A percentile compares a stretch with the other conserved stretches of the same genome.
phyloP scores from a whole-genome alignment of 1,284 basidiomycete species.

The Somion occarium region DNA sequence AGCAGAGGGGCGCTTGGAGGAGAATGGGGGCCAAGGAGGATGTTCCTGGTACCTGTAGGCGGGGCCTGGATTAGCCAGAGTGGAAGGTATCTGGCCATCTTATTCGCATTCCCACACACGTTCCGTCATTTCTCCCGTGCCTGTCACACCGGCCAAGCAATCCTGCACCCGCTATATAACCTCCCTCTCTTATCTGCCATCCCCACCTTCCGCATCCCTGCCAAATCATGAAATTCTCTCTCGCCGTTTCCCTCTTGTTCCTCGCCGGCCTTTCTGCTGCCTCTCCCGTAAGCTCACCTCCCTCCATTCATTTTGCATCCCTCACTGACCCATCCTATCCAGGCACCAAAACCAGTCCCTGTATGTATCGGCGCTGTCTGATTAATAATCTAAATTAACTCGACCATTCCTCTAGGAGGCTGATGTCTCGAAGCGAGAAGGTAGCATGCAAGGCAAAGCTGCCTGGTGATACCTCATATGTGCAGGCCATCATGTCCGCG shows the following conservation, averaged over 20 bases:
- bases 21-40: neutral
- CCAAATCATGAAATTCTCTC: slow-evolving; percentile 22
- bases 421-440: neutral
- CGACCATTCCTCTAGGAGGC: neutral
- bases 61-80: slow-evolving; percentile 1
- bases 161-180: slow-evolving; percentile 6
- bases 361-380: no score
- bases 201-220: slow-evolving; percentile 4
- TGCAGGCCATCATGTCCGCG: no score
- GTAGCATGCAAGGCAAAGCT: no score
- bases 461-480: no score
- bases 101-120: neutral
- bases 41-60: neutral
- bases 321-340: neutral
- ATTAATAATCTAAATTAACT: no score
- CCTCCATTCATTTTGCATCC: neutral
- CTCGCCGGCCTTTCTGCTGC: slow-evolving; percentile 21
- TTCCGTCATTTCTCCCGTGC: neutral
- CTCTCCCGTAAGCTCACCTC: slow-evolving; percentile 19
- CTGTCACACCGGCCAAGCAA: neutral
- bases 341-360: neutral
- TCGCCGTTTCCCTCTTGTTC: slow-evolving; percentile 19
- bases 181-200: slow-evolving; percentile 2
- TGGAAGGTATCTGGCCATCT: neutral
- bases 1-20: neutral